Base-by-base conservation (phyloP, 1,139 yeast genomes). In the Saccharomyces pastorianus region DNA sequence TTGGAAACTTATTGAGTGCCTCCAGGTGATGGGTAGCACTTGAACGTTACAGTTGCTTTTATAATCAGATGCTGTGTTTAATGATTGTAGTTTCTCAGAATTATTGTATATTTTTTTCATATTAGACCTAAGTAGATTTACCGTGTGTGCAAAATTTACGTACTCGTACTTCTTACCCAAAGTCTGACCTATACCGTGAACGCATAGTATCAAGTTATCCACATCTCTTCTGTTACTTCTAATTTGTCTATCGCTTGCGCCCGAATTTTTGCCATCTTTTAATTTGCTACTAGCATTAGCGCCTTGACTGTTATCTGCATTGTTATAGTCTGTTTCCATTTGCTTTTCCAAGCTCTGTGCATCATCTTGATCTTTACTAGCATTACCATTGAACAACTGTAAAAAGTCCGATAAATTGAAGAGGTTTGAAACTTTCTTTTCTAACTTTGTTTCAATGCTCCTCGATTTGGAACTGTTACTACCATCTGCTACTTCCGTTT, bases 121-220 rank as follows among this genome's bases (percentile, higher is more conserved):
- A 50, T 84, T 80, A 53, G 79, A 78, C 53, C 97, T 75, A 58
- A 90, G 70, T 29, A 81, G 77, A 63, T 87, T 88, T 53, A 90
- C 82, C 28, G 93, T 89, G 68, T 90, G 96, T 4, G 93, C 84
- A 71, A 93, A 93, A 65, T 89, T 89, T 50, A 90, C 83, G 41
- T 88, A 82, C 58, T 90, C 90, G 61, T 86, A 85, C 61, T 82
- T 82, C 53, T 83, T 81, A 3, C 96, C 95, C 56, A 93, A 75
- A 46, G 85, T 82, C 68, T 93, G 99, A 1, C 98, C 98, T 59
- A 93, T 88, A 0, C 99, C 98, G 69, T 93, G 99, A 49, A 91
- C 79, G 60, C 96, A 93, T 17, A 93, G 74, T 1, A 91, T 80
- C 54, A 93, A 71, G 70, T 93, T 97, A 51, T 88, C 90, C 17